These are phyloP conservation scores for Coemansia sp. DNA, from an alignment of 192 early-diverging fungal species.

Conservation along the genomic window DNA sequence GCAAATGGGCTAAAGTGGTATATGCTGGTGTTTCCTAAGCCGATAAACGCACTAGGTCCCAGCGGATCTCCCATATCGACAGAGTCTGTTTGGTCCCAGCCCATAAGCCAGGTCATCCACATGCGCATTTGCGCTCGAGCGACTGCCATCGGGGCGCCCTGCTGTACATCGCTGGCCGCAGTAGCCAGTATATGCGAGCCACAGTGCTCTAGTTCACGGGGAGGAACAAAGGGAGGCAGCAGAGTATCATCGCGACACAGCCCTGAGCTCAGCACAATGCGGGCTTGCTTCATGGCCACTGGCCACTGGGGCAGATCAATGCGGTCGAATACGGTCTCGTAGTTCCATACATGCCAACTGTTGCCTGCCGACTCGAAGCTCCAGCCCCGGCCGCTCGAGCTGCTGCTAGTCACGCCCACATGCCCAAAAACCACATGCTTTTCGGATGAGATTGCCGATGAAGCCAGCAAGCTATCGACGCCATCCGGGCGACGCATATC, in stretches of 20 bases:
- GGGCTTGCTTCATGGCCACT: conserved; percentile 23
- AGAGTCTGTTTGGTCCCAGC: not conserved
- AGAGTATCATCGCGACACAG: conserved; percentile 33
- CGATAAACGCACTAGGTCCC: conserved; percentile 26
- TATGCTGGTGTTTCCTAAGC: conserved; percentile 27
- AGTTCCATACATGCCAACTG: conserved; percentile 46
- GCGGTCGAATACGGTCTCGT: conserved; percentile 25
- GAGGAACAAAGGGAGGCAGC: conserved; percentile 41
- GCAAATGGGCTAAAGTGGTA: conserved; percentile 35
- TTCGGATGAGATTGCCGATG: conserved; percentile 17
- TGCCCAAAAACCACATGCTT: conserved; percentile 40
- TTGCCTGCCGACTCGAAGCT: conserved; percentile 21
- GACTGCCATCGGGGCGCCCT: conserved; percentile 1
- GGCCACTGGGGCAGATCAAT: conserved; percentile 46
- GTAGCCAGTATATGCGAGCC: conserved; percentile 36
- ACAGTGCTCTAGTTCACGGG: conserved; percentile 32
- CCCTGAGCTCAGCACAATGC: conserved; percentile 35
- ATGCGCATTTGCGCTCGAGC: conserved; percentile 31
- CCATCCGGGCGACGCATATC: conserved; percentile 24
- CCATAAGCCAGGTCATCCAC: conserved; percentile 42
- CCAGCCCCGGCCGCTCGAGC: conserved; percentile 14
- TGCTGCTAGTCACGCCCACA: conserved; percentile 21
- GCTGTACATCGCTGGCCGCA: not conserved
- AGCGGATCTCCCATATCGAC: not conserved
- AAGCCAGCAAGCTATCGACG: not conserved